Conservation (phyloP, 139 green algal genomes). For the Raphidocelis subcapitata region DNA sequence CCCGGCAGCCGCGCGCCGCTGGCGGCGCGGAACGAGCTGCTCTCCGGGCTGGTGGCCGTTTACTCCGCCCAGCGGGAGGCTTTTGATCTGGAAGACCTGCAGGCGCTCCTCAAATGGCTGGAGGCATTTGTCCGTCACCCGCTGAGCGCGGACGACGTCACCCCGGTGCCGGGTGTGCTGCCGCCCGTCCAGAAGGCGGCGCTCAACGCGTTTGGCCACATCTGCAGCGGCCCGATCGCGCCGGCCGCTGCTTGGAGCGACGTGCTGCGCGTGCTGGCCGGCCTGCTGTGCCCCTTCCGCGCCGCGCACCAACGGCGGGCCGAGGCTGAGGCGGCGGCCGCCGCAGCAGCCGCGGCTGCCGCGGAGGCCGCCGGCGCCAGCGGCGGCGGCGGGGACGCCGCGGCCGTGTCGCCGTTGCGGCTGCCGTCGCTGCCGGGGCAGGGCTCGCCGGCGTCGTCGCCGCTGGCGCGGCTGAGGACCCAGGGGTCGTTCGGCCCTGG, state of each 20-base stretch:
- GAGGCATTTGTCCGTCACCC: slow-evolving; percentile 70
- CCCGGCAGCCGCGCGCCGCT: slow-evolving; percentile 12
- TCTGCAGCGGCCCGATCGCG: slow-evolving; percentile 29
- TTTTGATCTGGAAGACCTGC: slow-evolving; percentile 16
- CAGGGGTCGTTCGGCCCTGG: too few relatives aligned
- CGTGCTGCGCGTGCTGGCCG: slow-evolving; percentile 33
- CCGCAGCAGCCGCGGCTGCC: background rate
- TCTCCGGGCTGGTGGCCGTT: slow-evolving; percentile 35
- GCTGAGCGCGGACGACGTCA: slow-evolving; percentile 62
- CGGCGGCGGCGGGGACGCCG: background rate
- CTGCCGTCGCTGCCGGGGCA: background rate
- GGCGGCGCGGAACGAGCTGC: slow-evolving; percentile 51
- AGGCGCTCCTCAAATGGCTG: slow-evolving; percentile 61
- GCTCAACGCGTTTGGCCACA: slow-evolving; percentile 52
- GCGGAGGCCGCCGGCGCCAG: background rate
- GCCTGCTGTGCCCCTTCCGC: slow-evolving; percentile 46
- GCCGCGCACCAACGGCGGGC: slow-evolving; percentile 17
- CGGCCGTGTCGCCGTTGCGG: too few relatives aligned
- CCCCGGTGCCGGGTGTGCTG: slow-evolving; percentile 53
- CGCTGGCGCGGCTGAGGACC: background rate
- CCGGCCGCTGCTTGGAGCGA: slow-evolving; percentile 33
- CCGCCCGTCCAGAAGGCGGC: slow-evolving; percentile 50
- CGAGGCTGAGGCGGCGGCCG: background rate
- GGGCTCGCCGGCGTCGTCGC: background rate
- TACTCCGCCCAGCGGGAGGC: slow-evolving; percentile 40